Conservation (phyloP, 2,329 filamentous ascomycete genomes). For the Claviceps africana region DNA sequence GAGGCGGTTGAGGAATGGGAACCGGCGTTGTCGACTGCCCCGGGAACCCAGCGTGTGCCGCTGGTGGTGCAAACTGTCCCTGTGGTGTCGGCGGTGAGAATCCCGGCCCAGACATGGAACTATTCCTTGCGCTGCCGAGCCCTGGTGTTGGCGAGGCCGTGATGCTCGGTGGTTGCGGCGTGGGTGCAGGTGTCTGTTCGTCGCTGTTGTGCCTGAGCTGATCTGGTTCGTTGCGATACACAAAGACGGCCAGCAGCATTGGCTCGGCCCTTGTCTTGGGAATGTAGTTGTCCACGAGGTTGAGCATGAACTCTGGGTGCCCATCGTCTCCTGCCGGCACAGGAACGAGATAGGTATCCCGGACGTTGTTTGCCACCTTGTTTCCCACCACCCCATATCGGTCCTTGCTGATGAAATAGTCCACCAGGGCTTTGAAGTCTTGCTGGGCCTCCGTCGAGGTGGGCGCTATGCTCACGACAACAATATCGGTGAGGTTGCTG, state of each 20-base stretch:
- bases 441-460: conserved; percentile 44
- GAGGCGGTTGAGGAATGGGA: conserved; percentile 22
- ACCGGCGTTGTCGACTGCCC: conserved; percentile 22
- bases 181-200: conserved; percentile 2
- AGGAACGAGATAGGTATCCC: conserved; percentile 84
- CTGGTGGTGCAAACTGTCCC: conserved; percentile 18
- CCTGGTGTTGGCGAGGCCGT: conserved; percentile 21
- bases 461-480: conserved; percentile 59
- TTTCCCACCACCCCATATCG: conserved; percentile 81
- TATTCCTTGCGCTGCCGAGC: conserved; percentile 26
- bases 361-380: conserved; percentile 58
- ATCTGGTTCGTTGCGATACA: conserved; percentile 52
- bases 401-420: conserved; percentile 72
- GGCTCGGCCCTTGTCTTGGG: conserved; percentile 58
- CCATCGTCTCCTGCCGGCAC: conserved; percentile 56
- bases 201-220: conserved; percentile 18
- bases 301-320: conserved; percentile 75
- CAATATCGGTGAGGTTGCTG: conserved; percentile 68
- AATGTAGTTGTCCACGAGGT: conserved; percentile 73
- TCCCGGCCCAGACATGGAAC: conserved; percentile 34
- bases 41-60: conserved; percentile 16
- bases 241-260: conserved; percentile 71
- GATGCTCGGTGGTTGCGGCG: conserved; percentile 8
- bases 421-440: conserved; percentile 63
- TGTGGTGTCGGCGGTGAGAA: conserved; percentile 41